These are phyloP conservation scores for Arthrinium phaeospermum DNA, from an alignment of 2,329 filamentous ascomycete genomes.

Conservation along the genomic window DNA sequence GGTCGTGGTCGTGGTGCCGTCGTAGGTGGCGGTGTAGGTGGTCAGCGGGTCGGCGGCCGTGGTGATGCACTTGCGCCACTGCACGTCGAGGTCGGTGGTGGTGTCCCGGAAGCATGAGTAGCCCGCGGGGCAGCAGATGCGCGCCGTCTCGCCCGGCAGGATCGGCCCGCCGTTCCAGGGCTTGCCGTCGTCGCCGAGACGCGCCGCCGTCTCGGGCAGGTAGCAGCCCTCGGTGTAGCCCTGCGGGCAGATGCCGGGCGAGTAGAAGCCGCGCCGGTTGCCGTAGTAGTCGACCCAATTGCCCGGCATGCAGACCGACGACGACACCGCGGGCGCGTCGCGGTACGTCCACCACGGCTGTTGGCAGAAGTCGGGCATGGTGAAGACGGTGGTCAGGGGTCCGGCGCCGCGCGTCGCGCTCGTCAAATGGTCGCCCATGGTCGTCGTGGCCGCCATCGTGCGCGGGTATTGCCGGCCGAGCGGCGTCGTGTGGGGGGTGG, in stretches of 20 bases:
- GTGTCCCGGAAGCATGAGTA: not conserved
- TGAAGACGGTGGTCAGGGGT: conserved; percentile 10
- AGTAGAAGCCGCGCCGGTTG: conserved; percentile 11
- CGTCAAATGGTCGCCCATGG: not conserved
- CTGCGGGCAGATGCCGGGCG: conserved; percentile 12
- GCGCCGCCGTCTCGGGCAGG: not conserved
- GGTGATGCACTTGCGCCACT: conserved; percentile 12
- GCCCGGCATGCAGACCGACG: conserved; percentile 16
- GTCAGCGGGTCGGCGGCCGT: not conserved
- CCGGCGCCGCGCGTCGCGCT: conserved; percentile 9
- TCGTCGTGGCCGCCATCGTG: not conserved
- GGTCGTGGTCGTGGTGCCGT: not conserved
- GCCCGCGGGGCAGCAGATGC: conserved; percentile 12
- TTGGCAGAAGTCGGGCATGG: conserved; percentile 12
- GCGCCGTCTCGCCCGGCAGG: conserved; percentile 14
- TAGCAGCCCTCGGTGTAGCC: conserved; percentile 15
- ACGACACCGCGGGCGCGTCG: not conserved
- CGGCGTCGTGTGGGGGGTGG: not conserved
- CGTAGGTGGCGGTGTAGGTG: not conserved
- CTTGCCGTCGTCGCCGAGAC: not conserved
- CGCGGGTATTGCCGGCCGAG: not conserved
- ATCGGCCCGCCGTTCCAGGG: conserved; percentile 4
- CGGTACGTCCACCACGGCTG: not conserved
- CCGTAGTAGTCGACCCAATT: conserved; percentile 17
- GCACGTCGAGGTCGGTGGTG: not conserved